Base-by-base conservation (phyloP, 2,329 filamentous ascomycete genomes). In the Fusarium sp. region DNA sequence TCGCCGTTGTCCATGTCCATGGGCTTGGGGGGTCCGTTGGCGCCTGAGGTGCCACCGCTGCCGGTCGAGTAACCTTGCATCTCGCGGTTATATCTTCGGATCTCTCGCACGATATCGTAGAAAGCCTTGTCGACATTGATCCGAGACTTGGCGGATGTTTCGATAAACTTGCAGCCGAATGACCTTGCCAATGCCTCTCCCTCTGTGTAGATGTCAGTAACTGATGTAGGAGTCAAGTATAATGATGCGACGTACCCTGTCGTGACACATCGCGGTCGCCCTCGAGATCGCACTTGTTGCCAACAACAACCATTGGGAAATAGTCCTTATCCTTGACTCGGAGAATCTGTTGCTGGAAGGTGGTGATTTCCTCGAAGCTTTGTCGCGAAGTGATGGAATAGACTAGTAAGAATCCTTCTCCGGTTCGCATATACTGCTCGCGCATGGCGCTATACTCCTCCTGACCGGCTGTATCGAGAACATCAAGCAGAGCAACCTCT, bases 291-390 rank as follows among this genome's bases (percentile, higher is more conserved):
- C 94, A 97, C 85, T 99, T 99, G 87, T 99, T 99, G 71, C 93
- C 95, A 37, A 98, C 95, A 41, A 99, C 91, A 55, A 98, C 97
- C 83, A 99, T 98, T 70, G 95, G 95, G 83, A 99, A 99, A 78
- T 97, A 97, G 80, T 99, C 95, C 87, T 97, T 98, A 82, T 98
- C 95, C 85, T 99, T 99, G 72, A 99, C 95, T 70, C 95, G 84
- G 70, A 99, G 84, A 75, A 99, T 99, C 80, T 99, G 95, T 83
- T 98, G 93, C 79, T 98, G 93, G 80, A 98, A 98, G 44, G 93
- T 97, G 79, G 93, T 90, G 78, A 99, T 98, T 82, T 99, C 95
- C 76, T 99, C 94, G 73, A 97, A 98, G 72, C 92, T 96, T 79
- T 97, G 93, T 73, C 93, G 88, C 73, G 94, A 97, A 53, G 92